phyloP scores from a whole-genome alignment of 495 filamentous ascomycete species.

The Lepidopterella palustris region DNA sequence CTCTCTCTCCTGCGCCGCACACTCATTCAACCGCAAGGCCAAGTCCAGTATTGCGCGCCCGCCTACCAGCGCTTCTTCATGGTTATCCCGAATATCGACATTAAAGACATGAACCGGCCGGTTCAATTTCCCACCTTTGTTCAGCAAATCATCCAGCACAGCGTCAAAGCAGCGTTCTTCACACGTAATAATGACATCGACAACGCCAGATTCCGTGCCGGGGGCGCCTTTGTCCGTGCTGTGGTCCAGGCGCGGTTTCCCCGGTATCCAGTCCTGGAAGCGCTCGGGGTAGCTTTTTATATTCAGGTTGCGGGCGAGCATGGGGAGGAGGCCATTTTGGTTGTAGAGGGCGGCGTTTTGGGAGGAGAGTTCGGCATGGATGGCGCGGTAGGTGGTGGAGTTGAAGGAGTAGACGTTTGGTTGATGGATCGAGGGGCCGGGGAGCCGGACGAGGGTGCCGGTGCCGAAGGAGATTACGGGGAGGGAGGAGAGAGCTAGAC shows the following conservation, averaged over 20 bases:
- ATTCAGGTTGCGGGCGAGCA: constrained; percentile 85
- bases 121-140: constrained; percentile 75
- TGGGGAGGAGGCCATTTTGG: constrained; percentile 86
- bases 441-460: constrained; percentile 87
- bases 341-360: constrained; percentile 88
- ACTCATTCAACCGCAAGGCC: constrained; percentile 77
- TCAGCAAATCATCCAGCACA: constrained; percentile 87
- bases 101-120: constrained; percentile 95
- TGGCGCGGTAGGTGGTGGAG: constrained; percentile 81
- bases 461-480: constrained; percentile 98
- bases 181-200: constrained; percentile 94
- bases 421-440: constrained; percentile 81
- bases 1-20: constrained; percentile 70
- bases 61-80: constrained; percentile 88
- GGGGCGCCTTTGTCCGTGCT: constrained; percentile 31
- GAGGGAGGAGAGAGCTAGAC: constrained; percentile 75
- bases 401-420: constrained; percentile 99
- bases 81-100: constrained; percentile 96
- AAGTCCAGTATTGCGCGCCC: constrained; percentile 90
- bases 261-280: constrained; percentile 96
- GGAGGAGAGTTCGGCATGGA: constrained; percentile 77
- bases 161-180: constrained; percentile 99
- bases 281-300: constrained; percentile 95
- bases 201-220: constrained; percentile 85
- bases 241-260: constrained; percentile 63